A percentile compares a stretch with the other conserved stretches of the same genome.
phyloP scores from a whole-genome alignment of 2,329 filamentous ascomycete species.

The Madurella mycetomatis region DNA sequence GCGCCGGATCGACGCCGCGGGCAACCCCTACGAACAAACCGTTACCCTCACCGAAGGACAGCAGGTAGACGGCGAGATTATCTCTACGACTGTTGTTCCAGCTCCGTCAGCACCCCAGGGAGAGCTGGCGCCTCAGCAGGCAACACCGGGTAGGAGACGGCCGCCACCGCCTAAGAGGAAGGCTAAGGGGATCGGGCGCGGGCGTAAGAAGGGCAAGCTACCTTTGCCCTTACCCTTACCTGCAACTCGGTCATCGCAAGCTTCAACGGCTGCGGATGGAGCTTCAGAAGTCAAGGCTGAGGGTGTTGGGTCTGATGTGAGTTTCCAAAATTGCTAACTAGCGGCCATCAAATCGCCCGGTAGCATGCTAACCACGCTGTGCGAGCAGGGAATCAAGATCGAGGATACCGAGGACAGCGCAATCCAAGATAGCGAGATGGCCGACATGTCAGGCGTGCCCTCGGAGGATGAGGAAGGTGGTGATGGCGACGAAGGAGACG shows the following conservation, averaged over 20 bases:
- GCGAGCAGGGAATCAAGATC: conserved; percentile 36
- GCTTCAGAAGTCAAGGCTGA: conserved; percentile 38
- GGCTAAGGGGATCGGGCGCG: conserved; percentile 70
- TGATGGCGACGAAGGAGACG: conserved; percentile 45
- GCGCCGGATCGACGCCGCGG: conserved; percentile 69
- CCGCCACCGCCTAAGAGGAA: conserved; percentile 78
- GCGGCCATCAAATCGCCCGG: not conserved
- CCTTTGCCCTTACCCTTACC: conserved; percentile 36
- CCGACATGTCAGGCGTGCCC: conserved; percentile 45
- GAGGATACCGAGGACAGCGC: conserved; percentile 41
- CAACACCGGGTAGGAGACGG: conserved; percentile 51
- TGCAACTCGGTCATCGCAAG: conserved; percentile 33
- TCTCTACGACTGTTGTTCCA: conserved; percentile 54
- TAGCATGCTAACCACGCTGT: conserved; percentile 12
- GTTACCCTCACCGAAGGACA: conserved; percentile 78
- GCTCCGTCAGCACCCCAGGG: conserved; percentile 55
- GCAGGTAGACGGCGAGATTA: conserved; percentile 74
- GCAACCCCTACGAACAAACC: conserved; percentile 80
- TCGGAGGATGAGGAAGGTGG: conserved; percentile 47
- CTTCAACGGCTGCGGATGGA: conserved; percentile 33
- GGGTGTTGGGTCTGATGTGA: conserved; percentile 37
- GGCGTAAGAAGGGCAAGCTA: conserved; percentile 71
- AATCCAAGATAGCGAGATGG: conserved; percentile 51
- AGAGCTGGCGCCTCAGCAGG: conserved; percentile 44
- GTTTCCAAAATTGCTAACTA: conserved; percentile 15